These are phyloP conservation scores for Aspergillus quadricinctus DNA, from an alignment of 2,329 filamentous ascomycete species.

Conservation along the genomic window DNA sequence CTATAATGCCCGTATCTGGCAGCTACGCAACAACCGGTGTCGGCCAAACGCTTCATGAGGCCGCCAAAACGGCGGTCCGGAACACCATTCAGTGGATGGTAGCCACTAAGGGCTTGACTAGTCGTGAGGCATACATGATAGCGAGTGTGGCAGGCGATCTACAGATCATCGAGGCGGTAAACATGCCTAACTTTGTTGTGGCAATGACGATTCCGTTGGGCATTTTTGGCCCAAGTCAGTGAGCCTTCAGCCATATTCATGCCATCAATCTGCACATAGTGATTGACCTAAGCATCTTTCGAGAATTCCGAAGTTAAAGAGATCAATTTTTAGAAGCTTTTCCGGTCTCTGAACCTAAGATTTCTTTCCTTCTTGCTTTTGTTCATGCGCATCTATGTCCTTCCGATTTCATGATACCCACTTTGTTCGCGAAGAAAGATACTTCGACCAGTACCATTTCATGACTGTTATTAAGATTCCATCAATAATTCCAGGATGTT, in stretches of 20 bases:
- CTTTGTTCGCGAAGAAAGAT: not conserved
- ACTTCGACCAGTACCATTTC: not conserved
- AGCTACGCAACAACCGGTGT: constrained; percentile 49
- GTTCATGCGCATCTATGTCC: not conserved
- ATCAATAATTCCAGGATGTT: too few species aligned
- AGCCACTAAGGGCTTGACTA: constrained; percentile 43
- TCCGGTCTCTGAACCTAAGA: not conserved
- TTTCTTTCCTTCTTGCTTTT: not conserved
- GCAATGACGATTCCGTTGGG: constrained; percentile 48
- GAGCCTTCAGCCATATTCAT: not conserved
- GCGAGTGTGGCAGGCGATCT: constrained; percentile 49
- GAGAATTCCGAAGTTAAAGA: not conserved
- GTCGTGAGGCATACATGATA: constrained; percentile 51
- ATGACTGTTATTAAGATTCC: not conserved
- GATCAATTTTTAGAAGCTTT: not conserved
- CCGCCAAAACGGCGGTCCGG: constrained; percentile 46
- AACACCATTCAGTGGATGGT: constrained; percentile 49
- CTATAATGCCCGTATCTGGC: constrained; percentile 29
- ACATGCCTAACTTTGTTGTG: constrained; percentile 52
- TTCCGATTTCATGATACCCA: not conserved
- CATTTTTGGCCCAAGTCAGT: constrained; percentile 34
- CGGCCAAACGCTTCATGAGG: constrained; percentile 46
- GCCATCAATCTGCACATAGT: not conserved
- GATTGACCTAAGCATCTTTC: not conserved
- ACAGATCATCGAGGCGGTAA: constrained; percentile 51